Evolutionary conservation across 176 grass and related monocot genomes (phyloP).

Genomic region (Bromus sterilis): DNA sequence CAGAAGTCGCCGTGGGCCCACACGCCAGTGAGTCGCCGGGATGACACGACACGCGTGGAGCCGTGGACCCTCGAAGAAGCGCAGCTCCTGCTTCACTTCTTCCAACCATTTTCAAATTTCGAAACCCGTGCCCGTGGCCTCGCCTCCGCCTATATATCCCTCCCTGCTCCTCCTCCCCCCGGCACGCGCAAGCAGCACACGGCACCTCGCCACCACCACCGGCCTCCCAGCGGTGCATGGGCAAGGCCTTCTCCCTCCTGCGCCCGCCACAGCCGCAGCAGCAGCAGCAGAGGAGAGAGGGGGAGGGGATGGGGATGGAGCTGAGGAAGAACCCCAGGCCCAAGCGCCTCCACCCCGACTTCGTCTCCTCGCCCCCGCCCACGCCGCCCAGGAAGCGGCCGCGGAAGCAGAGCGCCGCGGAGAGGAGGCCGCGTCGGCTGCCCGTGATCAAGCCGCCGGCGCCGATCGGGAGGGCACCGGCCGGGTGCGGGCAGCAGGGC

Average conservation of each 20-base stretch:
- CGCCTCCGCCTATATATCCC: constrained; percentile 35
- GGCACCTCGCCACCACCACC: constrained; percentile 20
- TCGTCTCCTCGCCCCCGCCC: constrained; percentile 24
- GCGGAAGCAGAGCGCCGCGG: constrained; percentile 1
- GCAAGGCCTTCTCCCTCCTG: constrained; percentile 44
- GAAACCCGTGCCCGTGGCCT: constrained; percentile 10
- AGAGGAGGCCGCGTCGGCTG: neutral
- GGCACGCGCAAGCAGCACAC: neutral
- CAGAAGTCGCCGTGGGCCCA: neutral
- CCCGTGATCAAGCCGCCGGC: too few relatives aligned
- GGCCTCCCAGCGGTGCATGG: constrained; percentile 44
- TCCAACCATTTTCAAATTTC: constrained; percentile 53
- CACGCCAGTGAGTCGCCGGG: constrained; percentile 10
- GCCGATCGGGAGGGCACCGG: constrained; percentile 24
- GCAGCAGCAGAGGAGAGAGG: neutral
- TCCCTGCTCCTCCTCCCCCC: neutral
- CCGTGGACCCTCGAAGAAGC: neutral
- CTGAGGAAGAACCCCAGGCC: constrained; percentile 36
- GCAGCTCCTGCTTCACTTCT: neutral
- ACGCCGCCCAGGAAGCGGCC: constrained; percentile 22
- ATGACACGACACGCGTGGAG: neutral
- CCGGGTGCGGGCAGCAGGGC: neutral
- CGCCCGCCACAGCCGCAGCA: constrained; percentile 8
- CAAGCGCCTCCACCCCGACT: constrained; percentile 32
- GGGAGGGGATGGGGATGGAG: constrained; percentile 21